phyloP scores from a whole-genome alignment of 2,329 filamentous ascomycete species.

The Thelonectria rubi region DNA sequence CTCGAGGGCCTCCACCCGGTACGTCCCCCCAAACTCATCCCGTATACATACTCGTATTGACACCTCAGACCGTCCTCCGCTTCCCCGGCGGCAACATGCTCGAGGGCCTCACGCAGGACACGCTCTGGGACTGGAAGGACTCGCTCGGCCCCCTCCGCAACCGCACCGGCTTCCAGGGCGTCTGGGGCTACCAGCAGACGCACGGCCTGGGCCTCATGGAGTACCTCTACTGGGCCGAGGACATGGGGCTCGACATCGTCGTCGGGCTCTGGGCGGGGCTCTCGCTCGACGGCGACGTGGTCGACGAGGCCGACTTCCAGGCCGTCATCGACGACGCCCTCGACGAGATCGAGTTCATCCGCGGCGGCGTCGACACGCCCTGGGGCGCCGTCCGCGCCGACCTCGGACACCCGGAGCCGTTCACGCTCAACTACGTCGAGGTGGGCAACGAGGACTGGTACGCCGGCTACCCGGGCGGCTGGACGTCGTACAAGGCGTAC shows the following conservation, averaged over 20 bases:
- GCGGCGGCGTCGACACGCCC: constrained; percentile 60
- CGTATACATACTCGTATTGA: accelerated
- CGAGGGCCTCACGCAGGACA: constrained; percentile 54
- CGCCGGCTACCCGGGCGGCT: constrained; percentile 56
- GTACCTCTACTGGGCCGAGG: constrained; percentile 68
- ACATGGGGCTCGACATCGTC: constrained; percentile 66
- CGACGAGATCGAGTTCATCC: constrained; percentile 70
- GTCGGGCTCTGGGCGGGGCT: constrained; percentile 68
- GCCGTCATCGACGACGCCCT: constrained; percentile 68
- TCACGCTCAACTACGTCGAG: constrained; percentile 68
- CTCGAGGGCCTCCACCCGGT: constrained; percentile 62
- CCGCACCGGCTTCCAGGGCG: constrained; percentile 63
- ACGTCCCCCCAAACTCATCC: constrained; percentile 18
- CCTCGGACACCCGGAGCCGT: constrained; percentile 70
- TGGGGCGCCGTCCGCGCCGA: constrained; percentile 67
- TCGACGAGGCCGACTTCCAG: constrained; percentile 60
- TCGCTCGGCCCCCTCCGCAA: constrained; percentile 63
- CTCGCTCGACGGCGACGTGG: constrained; percentile 61
- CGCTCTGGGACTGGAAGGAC: constrained; percentile 62
- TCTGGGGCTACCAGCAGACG: constrained; percentile 70
- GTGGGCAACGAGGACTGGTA: constrained; percentile 75
- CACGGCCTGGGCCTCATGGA: constrained; percentile 70
- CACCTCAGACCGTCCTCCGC: constrained; percentile 62
- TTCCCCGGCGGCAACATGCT: constrained; percentile 74
- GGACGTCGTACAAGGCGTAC: constrained; percentile 60